A percentile compares a stretch with the other conserved stretches of the same genome.
phyloP scores from a whole-genome alignment of 352 stramenopile species.

The Blastocystis sp. region DNA sequence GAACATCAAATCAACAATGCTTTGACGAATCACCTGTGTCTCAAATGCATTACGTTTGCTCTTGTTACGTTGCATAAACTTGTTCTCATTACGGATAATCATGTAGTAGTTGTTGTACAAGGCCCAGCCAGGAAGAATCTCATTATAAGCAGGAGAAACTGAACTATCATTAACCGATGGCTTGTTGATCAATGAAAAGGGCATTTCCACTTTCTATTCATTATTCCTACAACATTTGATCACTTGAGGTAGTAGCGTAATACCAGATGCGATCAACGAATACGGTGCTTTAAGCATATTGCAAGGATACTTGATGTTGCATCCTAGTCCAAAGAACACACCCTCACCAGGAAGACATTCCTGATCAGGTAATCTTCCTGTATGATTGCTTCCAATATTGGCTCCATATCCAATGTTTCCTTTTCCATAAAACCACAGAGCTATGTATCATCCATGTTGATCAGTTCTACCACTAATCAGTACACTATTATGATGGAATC shows the following conservation, averaged over 20 bases:
- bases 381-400: slow-evolving; percentile 93
- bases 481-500: slow-evolving; percentile 85
- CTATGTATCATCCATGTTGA: slow-evolving; percentile 64
- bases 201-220: slow-evolving; percentile 68
- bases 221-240: background rate
- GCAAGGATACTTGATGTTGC: slow-evolving; percentile 85
- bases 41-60: slow-evolving; percentile 72
- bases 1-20: slow-evolving; percentile 77
- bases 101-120: slow-evolving; percentile 80
- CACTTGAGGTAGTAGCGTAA: slow-evolving; percentile 78
- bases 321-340: slow-evolving; percentile 85
- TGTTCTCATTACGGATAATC: slow-evolving; percentile 78
- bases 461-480: slow-evolving; percentile 70
- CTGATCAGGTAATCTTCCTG: slow-evolving; percentile 73
- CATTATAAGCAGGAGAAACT: slow-evolving; percentile 60
- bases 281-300: slow-evolving; percentile 83
- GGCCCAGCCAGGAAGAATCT: slow-evolving; percentile 76
- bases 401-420: slow-evolving; percentile 85
- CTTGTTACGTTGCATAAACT: slow-evolving; percentile 69
- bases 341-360: slow-evolving; percentile 84
- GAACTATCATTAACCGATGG: slow-evolving; percentile 64
- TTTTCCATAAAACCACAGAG: slow-evolving; percentile 80
- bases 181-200: slow-evolving; percentile 73
- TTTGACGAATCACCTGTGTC: slow-evolving; percentile 71
- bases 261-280: slow-evolving; percentile 84